Percentiles rank a stretch among this genome's conserved stretches.
Conservation (phyloP, 2,329 filamentous ascomycete genomes). For the Aureobasidium sp. region DNA sequence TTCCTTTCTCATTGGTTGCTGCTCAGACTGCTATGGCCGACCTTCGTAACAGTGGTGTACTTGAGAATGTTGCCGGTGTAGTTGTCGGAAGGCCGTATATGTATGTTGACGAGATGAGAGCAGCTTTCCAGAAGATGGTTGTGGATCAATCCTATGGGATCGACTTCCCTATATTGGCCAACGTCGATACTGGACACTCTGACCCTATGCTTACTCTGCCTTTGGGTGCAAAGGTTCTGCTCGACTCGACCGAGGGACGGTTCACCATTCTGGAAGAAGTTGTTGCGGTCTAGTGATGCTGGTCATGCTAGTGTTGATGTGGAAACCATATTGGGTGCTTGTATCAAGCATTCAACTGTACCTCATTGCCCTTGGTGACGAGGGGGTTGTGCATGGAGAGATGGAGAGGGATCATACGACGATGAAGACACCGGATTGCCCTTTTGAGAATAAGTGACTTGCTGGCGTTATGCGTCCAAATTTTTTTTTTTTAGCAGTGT, state of each 20-base stretch:
- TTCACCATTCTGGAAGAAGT: not conserved
- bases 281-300: too few relatives aligned
- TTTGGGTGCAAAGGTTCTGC: not conserved
- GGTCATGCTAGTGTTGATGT: too few relatives aligned
- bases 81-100: constrained; percentile 18
- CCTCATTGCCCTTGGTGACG: too few relatives aligned
- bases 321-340: too few relatives aligned
- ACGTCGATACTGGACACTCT: constrained; percentile 17
- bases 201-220: constrained; percentile 18
- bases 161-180: constrained; percentile 9
- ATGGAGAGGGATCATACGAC: not conserved
- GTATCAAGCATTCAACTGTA: too few relatives aligned
- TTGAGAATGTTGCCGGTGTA: constrained; percentile 7
- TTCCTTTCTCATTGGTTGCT: not conserved
- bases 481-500: not conserved
- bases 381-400: too few relatives aligned
- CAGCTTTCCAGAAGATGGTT: constrained; percentile 8
- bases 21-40: constrained; percentile 9
- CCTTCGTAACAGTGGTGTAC: constrained; percentile 8
- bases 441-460: not conserved
- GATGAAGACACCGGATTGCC: not conserved
- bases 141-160: not conserved
- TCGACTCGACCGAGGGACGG: constrained; percentile 3
- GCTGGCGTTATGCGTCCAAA: not conserved
- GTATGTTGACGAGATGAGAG: constrained; percentile 13